Percentiles rank a stretch among this genome's conserved stretches.
Evolutionary conservation across 805 yeast genomes (phyloP).

Genomic region (Cyberlindnera xylosilytica): DNA sequence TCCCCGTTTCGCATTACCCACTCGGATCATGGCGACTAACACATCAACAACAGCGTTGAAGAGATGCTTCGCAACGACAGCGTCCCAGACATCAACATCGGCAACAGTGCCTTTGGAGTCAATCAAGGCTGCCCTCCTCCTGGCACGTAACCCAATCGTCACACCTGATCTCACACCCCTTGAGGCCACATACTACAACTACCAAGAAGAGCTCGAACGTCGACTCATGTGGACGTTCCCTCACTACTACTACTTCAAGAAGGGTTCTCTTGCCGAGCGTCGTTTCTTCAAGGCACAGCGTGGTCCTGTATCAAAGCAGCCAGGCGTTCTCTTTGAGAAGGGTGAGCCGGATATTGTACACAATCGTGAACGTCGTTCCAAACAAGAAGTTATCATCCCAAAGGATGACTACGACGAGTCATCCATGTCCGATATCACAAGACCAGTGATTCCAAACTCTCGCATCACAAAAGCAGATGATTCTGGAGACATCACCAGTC

Average conservation of each 20-base stretch:
- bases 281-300: slow-evolving; percentile 71
- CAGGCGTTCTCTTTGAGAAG: slow-evolving; percentile 73
- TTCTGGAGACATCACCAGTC: slow-evolving; percentile 54
- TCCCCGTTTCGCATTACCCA: too few species aligned
- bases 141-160: slow-evolving; percentile 81
- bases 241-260: slow-evolving; percentile 83
- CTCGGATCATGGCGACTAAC: too few species aligned
- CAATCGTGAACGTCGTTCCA: slow-evolving; percentile 82
- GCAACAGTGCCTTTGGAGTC: slow-evolving; percentile 16
- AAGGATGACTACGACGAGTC: slow-evolving; percentile 38
- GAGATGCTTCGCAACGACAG: slow-evolving; percentile 23
- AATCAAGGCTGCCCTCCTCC: slow-evolving; percentile 50
- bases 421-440: slow-evolving; percentile 54
- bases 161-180: slow-evolving; percentile 73
- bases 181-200: slow-evolving; percentile 71
- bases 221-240: slow-evolving; percentile 98
- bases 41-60: slow-evolving; percentile 13
- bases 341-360: slow-evolving; percentile 86
- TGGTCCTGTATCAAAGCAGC: slow-evolving; percentile 69
- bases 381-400: slow-evolving; percentile 78
- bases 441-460: slow-evolving; percentile 67
- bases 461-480: slow-evolving; percentile 78
- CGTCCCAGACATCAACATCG: slow-evolving; percentile 18
- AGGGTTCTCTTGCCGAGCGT: slow-evolving; percentile 86
- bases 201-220: slow-evolving; percentile 82